These are phyloP conservation scores for Vigna nakashimae DNA, from an alignment of 306 rosid genomes.

Conservation along the genomic window DNA sequence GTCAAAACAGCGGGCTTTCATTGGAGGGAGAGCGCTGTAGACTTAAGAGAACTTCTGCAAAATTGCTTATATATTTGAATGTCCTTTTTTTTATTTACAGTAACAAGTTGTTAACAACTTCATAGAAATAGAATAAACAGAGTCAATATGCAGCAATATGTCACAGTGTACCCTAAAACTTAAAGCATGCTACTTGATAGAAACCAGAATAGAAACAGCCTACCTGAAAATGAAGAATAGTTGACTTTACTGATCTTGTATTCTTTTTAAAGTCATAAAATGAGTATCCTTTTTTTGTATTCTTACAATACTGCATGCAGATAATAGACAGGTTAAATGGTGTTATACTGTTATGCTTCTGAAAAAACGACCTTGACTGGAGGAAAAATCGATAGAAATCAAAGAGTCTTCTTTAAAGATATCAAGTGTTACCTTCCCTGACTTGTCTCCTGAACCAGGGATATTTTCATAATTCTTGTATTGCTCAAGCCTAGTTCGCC, in stretches of 20 bases:
- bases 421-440: conserved; percentile 63
- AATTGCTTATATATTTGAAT: not conserved
- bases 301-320: conserved; percentile 59
- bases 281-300: conserved; percentile 60
- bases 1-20: conserved; percentile 7
- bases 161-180: not conserved
- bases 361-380: not conserved
- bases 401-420: not conserved
- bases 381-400: conserved; percentile 17
- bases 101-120: conserved; percentile 18
- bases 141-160: conserved; percentile 16
- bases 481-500: conserved; percentile 81
- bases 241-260: conserved; percentile 79
- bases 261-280: conserved; percentile 74
- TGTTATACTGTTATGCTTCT: conserved; percentile 19
- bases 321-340: conserved; percentile 1
- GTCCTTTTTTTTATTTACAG: not conserved
- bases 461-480: conserved; percentile 86
- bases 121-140: conserved; percentile 8
- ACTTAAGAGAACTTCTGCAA: not conserved
- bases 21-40: not conserved
- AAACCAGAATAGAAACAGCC: conserved; percentile 29
- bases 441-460: conserved; percentile 69
- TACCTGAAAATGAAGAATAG: conserved; percentile 91
- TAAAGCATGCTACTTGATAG: not conserved